Base-by-base conservation (phyloP, 1,284 basidiomycete genomes). In the Ceratobasidium sp. region DNA sequence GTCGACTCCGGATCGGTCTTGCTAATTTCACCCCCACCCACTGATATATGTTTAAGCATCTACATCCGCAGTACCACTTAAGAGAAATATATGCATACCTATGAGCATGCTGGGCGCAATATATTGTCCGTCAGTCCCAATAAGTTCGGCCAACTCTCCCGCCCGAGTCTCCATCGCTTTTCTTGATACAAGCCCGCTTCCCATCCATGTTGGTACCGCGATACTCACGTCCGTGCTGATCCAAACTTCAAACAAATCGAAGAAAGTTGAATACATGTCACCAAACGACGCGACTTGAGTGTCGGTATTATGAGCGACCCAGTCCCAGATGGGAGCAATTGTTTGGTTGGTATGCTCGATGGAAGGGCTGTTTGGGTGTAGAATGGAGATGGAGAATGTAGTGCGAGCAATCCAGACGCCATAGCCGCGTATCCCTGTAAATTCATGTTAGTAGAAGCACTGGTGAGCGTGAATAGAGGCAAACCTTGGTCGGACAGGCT, bases 11-110 rank as follows among this genome's bases (percentile, higher is more conserved):
- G 84, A 64, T 85, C 81, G 1, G 83, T 80, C 28, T 82, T 80
- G 13, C 84, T 83, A 9, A 87, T 86, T 28, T 81, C 85, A 2
- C 87, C 87, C 0, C 87, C 86, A 12, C 82, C 84, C 12, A 87
- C 79, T 86, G 56, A 13, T 12, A 13, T 7, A 56, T 28, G 10
- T 12, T 38, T 17, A 10, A 33, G 67, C 26, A 23, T 26, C 17
- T 38, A 12, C 38, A 26, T 20, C 40, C 12, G 50, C 26, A 9
- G 15, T 17, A 38, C 15, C 26, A 38, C 7, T 9, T 3, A 15
- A 15, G 20, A 46, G 57, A 15, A 13, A 28, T 10, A 38, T 17
- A 52, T 23, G 57, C 68, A 26, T 70, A 70, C 68, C 42, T 15
- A 70, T 17, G 38, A 42, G 33, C 20, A 70, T 57, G 42, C 52